Evolutionary conservation across 306 rosid species (phyloP), one percentile per base, ranked within the genome.

Genomic region (Ochetophila trinervis): DNA sequence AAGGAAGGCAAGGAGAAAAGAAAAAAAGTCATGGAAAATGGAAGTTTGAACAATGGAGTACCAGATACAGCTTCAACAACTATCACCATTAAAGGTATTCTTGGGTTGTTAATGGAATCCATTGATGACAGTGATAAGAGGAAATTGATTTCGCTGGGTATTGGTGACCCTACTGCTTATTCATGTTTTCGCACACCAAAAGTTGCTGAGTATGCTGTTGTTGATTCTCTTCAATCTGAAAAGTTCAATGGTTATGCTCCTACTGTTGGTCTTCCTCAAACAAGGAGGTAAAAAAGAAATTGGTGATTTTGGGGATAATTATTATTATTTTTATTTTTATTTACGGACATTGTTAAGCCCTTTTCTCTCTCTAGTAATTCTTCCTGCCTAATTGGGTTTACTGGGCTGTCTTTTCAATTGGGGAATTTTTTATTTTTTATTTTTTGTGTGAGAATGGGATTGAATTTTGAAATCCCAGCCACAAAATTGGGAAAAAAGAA

Each of bases 161-260:
- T 93, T 79, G 97, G 97, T 8, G 99, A 93, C 80, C 99, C 99
- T 6, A 79, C 99, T 51, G 82, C 85, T 8, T 74, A 80, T 37
- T 71, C 90, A 0, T 84, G 89, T 66, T 93, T 89, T 65, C 84
- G 66, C 58, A 76, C 89, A 0, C 44, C 96, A 16, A 73, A 36
- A 2, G 82, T 71, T 27, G 88, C 82, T 22, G 80, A 84, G 72
- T 68, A 86, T 59, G 89, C 99, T 44, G 90, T 86, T 12, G 45
- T 78, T 66, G 85, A 87, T 27, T 40, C 86, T 0, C 69, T 93
- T 62, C 83, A 70, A 17, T 87, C 96, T 17, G 78, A 62, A 23
- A 87, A 80, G 42, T 93, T 89, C 76, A 80, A 87, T 73, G 97
- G 97, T 44, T 93, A 93, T 79, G 86, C 97, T 27, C 98, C 97